Evolutionary conservation across 2,329 filamentous ascomycete species (phyloP), one percentile per base, ranked within the genome.

Genomic region (Colletotrichum spaethianum): DNA sequence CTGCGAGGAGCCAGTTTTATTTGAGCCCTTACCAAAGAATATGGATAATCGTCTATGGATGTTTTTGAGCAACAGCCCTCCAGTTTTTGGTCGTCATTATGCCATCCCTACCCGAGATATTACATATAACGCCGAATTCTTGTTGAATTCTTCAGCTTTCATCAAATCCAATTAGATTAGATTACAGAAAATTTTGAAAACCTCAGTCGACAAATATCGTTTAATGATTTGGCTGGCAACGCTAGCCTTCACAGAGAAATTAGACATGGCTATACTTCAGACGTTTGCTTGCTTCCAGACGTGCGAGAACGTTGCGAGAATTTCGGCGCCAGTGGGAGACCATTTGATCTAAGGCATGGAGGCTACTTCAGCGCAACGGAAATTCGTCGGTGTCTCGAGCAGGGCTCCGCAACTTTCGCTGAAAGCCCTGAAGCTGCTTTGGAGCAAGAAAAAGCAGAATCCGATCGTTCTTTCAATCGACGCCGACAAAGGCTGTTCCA

Each of bases 211-310:
- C 26, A 70, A 63, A 38, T 74, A 57, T 26, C 46, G 61, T 5
- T 8, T 72, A 2, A 68, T 76, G 62, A 75, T 76, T 8, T 78
- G 74, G 70, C 70, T 78, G 0, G 62, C 74, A 1, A 76, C 75
- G 2, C 44, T 78, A 11, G 75, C 76, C 0, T 78, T 74, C 48
- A 44, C 73, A 11, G 4, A 61, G 2, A 3, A 44, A 0, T 28
- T 63, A 2, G 67, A 74, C 26, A 66, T 64, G 48, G 4, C 38
- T 6, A 23, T 75, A 18, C 62, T 76, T 12, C 75, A 75, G n/a
- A 44, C 57, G 1, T 53, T 77, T 4, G 74, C 72, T 0, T 40
- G 53, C 0, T 57, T 75, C 7, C 33, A 33, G 2, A 57, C 56
- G 3, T 20, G 12, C 3, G 7, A n/a, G 12, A 8, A 20, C 36